phyloP scores from a whole-genome alignment of 192 early-diverging fungal genomes.

The Blastocladiella britannica region DNA sequence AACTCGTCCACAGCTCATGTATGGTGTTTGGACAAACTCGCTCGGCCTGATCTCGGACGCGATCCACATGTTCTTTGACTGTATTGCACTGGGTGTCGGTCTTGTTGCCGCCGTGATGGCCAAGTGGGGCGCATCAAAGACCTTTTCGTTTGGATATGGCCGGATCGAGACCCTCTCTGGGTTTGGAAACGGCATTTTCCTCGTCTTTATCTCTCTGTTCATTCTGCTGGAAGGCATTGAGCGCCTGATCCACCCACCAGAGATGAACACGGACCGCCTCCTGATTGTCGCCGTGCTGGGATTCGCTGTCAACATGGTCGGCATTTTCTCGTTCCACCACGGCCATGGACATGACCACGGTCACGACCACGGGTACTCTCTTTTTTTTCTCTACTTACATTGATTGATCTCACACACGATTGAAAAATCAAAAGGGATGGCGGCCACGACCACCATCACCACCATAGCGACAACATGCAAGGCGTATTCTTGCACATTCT shows the following conservation, averaged over 20 bases:
- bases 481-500: constrained; percentile 88
- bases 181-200: constrained; percentile 78
- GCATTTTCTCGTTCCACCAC: constrained; percentile 82
- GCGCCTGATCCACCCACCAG: constrained; percentile 61
- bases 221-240: constrained; percentile 84
- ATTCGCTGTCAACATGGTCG: constrained; percentile 76
- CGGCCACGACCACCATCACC: constrained; percentile 12
- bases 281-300: constrained; percentile 76
- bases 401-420: constrained; percentile 1
- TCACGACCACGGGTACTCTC: constrained; percentile 30
- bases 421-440: no score
- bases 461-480: constrained; percentile 65
- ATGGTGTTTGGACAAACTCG: constrained; percentile 61
- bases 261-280: constrained; percentile 65
- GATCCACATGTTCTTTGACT: constrained; percentile 97
- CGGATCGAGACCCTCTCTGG: constrained; percentile 82
- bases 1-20: constrained; percentile 36
- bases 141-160: constrained; percentile 41
- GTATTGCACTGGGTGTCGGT: constrained; percentile 68
- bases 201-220: constrained; percentile 67
- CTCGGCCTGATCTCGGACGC: constrained; percentile 87
- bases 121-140: constrained; percentile 53
- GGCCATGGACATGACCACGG: constrained; percentile 42
- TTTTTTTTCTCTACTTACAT: no score
- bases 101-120: constrained; percentile 72